phyloP scores from a whole-genome alignment of 108 stramenopile species.

The Skeletonema costatum region DNA sequence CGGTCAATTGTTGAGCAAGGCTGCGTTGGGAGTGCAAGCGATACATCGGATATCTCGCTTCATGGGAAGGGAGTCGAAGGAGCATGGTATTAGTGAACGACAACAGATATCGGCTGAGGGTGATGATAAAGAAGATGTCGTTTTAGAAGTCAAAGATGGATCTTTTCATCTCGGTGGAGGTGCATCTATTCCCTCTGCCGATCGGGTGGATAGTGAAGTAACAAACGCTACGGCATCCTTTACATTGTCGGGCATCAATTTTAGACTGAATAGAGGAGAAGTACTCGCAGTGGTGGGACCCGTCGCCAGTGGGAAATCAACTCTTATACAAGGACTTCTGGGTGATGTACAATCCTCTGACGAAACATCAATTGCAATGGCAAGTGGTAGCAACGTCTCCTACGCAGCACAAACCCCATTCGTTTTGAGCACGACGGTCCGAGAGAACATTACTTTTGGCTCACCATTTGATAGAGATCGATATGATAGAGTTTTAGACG shows the following conservation, averaged over 20 bases:
- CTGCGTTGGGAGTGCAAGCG: constrained; percentile 19
- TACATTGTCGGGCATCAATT: constrained; percentile 41
- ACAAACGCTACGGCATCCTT: constrained; percentile 22
- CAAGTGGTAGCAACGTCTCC: constrained; percentile 54
- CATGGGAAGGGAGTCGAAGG: constrained; percentile 17
- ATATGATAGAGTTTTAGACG: constrained; percentile 85
- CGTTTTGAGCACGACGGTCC: constrained; percentile 90
- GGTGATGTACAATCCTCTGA: constrained; percentile 57
- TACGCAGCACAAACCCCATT: constrained; percentile 94
- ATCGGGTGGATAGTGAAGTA: neutral
- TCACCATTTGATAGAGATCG: constrained; percentile 59
- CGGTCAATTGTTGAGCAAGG: constrained; percentile 34
- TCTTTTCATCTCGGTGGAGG: constrained; percentile 1
- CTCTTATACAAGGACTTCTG: constrained; percentile 65
- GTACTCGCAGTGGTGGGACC: constrained; percentile 48
- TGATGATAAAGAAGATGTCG: neutral
- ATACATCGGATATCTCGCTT: constrained; percentile 11
- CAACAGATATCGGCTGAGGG: neutral
- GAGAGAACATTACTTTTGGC: constrained; percentile 98
- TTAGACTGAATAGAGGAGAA: constrained; percentile 46
- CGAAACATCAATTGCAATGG: constrained; percentile 36
- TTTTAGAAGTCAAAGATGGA: constrained; percentile 4
- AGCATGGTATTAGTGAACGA: neutral
- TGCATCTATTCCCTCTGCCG: neutral
- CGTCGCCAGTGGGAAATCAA: constrained; percentile 50